These are phyloP conservation scores for Allium fistulosum DNA, from an alignment of 106 monocot species.

Conservation along the genomic window DNA sequence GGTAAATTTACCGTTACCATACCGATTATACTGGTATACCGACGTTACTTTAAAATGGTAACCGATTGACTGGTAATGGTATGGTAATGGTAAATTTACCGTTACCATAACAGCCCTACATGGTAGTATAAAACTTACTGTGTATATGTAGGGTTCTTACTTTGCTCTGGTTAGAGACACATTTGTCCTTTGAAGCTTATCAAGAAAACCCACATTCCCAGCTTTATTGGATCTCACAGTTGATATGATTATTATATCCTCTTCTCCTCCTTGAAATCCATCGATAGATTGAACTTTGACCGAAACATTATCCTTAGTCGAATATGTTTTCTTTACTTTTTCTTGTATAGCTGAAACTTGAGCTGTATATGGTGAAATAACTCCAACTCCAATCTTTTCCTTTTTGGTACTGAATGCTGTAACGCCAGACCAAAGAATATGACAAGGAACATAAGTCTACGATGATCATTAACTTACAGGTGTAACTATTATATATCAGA, in stretches of 20 bases:
- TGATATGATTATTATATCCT: slow-evolving; percentile 53
- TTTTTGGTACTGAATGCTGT: slow-evolving; percentile 12
- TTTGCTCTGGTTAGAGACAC: slow-evolving; percentile 45
- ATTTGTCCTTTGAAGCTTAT: slow-evolving; percentile 30
- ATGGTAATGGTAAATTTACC: no score
- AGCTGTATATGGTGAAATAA: slow-evolving; percentile 54
- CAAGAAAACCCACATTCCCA: slow-evolving; percentile 55
- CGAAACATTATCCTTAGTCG: slow-evolving; percentile 3
- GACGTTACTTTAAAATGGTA: no score
- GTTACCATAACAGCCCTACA: no score
- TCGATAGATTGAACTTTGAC: slow-evolving; percentile 56
- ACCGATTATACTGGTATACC: no score
- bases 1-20: no score
- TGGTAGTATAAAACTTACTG: not conserved
- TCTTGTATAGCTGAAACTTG: slow-evolving; percentile 43
- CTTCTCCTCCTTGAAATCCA: slow-evolving; percentile 70
- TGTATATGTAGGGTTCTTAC: slow-evolving; percentile 6
- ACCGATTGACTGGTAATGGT: no score
- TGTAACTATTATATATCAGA: no score
- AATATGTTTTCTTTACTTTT: slow-evolving; percentile 23
- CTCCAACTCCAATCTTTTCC: slow-evolving; percentile 27
- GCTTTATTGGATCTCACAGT: slow-evolving; percentile 44
- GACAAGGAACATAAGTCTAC: not conserved
- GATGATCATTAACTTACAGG: not conserved
- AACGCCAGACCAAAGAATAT: not conserved